Conservation (phyloP, 352 stramenopile genomes). For the Phytophthora pinifolia region DNA sequence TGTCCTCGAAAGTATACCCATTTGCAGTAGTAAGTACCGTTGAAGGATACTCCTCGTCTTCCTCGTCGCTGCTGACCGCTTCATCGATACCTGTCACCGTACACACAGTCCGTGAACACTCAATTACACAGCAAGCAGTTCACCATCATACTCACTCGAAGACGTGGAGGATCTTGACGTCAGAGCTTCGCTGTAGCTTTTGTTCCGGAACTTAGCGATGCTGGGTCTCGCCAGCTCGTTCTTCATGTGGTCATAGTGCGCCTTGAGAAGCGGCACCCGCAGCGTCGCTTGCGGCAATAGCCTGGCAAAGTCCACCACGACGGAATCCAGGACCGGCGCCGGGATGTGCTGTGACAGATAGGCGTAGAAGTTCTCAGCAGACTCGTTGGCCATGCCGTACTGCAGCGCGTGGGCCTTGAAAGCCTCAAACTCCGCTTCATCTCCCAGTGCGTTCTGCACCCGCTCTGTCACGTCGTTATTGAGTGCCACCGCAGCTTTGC, state of each 20-base stretch:
- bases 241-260: slow-evolving; percentile 61
- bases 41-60: slow-evolving; percentile 68
- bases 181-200: slow-evolving; percentile 62
- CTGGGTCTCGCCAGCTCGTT: slow-evolving; percentile 28
- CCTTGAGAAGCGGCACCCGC: slow-evolving; percentile 68
- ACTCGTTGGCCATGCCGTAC: slow-evolving; percentile 72
- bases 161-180: slow-evolving; percentile 33
- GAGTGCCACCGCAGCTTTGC: slow-evolving; percentile 68
- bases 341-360: slow-evolving; percentile 65
- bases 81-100: slow-evolving; percentile 28
- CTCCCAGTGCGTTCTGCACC: slow-evolving; percentile 48
- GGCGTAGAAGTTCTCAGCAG: slow-evolving; percentile 60
- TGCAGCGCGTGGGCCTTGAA: slow-evolving; percentile 81
- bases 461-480: slow-evolving; percentile 80
- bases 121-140: not conserved
- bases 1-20: not conserved
- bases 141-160: slow-evolving; percentile 26
- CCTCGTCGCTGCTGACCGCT: slow-evolving; percentile 53
- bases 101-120: not conserved
- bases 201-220: slow-evolving; percentile 46
- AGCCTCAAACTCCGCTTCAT: slow-evolving; percentile 63
- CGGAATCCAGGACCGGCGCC: slow-evolving; percentile 52
- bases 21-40: slow-evolving; percentile 40
- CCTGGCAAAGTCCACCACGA: slow-evolving; percentile 82
- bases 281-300: slow-evolving; percentile 61